Percentiles rank a stretch among this genome's conserved stretches.
phyloP scores from a whole-genome alignment of 1,284 basidiomycete species.

The Sanguinoderma infundibulare region DNA sequence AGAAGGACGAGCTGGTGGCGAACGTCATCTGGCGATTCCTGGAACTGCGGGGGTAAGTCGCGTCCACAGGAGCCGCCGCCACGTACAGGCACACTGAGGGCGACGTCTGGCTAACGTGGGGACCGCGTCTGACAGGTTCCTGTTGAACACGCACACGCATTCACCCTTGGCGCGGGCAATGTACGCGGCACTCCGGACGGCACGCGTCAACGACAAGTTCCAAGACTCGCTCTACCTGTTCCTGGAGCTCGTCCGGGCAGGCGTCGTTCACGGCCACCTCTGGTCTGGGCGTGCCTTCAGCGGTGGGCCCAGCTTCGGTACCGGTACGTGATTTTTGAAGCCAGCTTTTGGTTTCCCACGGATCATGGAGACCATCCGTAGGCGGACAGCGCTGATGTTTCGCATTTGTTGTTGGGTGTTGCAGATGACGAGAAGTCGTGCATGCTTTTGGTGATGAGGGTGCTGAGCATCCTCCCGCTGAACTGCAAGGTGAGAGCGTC shows the following conservation, averaged over 20 bases:
- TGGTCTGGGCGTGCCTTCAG: slow-evolving; percentile 91
- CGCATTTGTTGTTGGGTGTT: slow-evolving; percentile 1
- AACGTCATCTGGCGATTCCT: slow-evolving; percentile 99
- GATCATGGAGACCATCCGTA: slow-evolving; percentile 25
- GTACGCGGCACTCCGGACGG: slow-evolving; percentile 76
- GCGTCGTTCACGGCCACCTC: slow-evolving; percentile 92
- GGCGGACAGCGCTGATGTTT: slow-evolving; percentile 14
- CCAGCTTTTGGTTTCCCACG: slow-evolving; percentile 36
- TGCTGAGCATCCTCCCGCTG: slow-evolving; percentile 91
- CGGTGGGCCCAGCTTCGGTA: slow-evolving; percentile 95
- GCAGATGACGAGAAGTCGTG: slow-evolving; percentile 88
- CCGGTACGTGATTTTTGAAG: slow-evolving; percentile 63
- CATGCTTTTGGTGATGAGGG: slow-evolving; percentile 96
- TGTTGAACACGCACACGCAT: slow-evolving; percentile 88
- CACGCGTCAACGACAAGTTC: slow-evolving; percentile 95
- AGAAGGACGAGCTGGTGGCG: slow-evolving; percentile 98
- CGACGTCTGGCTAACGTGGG: slow-evolving; percentile 15
- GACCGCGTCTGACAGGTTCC: slow-evolving; percentile 60
- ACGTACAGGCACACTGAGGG: slow-evolving; percentile 13
- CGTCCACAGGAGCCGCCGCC: slow-evolving; percentile 12
- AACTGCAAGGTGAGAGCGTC: slow-evolving; percentile 80
- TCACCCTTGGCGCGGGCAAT: slow-evolving; percentile 91
- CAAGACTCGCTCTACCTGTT: slow-evolving; percentile 96
- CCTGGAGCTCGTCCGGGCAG: slow-evolving; percentile 91
- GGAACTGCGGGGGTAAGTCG: slow-evolving; percentile 83